Evolutionary conservation across 805 yeast species (phyloP), one percentile per base, ranked within the genome.

Genomic region (Schizosaccharomyces octosporus): DNA sequence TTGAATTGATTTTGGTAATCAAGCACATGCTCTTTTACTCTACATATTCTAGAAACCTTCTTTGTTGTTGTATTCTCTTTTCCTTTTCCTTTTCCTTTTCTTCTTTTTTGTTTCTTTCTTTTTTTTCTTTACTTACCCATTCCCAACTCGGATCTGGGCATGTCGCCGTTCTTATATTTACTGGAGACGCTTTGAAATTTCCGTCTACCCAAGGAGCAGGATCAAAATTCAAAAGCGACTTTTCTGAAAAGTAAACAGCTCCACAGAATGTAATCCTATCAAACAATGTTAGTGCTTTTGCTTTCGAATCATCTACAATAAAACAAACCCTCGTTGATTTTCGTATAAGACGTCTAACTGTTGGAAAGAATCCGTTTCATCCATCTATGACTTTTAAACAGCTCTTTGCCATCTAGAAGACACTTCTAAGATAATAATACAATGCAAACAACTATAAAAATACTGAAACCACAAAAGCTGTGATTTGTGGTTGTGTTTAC

Each of bases 71-170:
- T 27, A 2, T 27, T 27, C 27, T 2, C 3, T 27, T 27, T 27
- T 27, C 27, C 27, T 27, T 27, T 27, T 27, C 27, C 27, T 27
- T 27, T 27, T 27, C 27, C 3, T 27, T 27, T 27, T 3, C 27
- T 27, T 27, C 3, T 27, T 27, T 27, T 27, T 41, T 19, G 2
- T 9, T 6, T 2, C n/a, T n/a, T n/a, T n/a, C n/a, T n/a, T 27
- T 27, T 27, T 27, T 27, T 41, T 19, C 15, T 9, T 6, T 2
- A 59, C 57, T 24, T 59, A 63, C 68, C 88, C 88, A 83, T 62
- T 69, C 67, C 88, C 87, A 83, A 55, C 74, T 70, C 27, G 78
- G 72, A 64, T 79, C 83, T 1, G 85, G 85, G 15, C 80, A 68
- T 17, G 74, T 71, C 61, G 69, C 72, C 15, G 66, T 63, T 6